Evolutionary conservation across 78 protist genomes (phyloP), one percentile per base, ranked within the genome.

Genomic region (Tieghemostelium lacteum): DNA sequence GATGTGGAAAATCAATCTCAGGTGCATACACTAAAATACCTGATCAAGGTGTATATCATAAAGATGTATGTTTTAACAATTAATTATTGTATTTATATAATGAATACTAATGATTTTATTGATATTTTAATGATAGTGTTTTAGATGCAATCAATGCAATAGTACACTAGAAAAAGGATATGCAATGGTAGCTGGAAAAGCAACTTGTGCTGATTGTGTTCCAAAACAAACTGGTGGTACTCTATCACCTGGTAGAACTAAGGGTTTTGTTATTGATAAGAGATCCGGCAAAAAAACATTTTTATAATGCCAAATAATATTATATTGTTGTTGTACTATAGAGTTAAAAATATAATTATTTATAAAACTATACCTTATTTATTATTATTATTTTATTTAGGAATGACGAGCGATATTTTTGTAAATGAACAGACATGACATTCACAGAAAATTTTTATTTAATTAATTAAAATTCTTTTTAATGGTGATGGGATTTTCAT

Each of bases 21-120:
- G 49, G 75, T 22, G 65, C 75, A 2, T 77, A 52, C 17, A 77
- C 88, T 2, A n/a, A 65, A 1, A 75, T 71, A n/a, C 19, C 5
- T 16, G 75, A 55, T 28, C 58, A 29, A 77, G 65, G 65, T 77
- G 65, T 77, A 74, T 65, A 65, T 75, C 50, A 65, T n/a, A 72
- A 28, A 63, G 42, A 72, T 28, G 40, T 52, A 22, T 33, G 4
- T 66, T n/a, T 37, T 24, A 37, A 19, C 12, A n/a, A 28, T 12
- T 34, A 12, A 31, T 63, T 17, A 24, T 24, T 66, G 10, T 29
- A 36, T 26, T 29, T 72, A 4, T 50, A 31, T 0, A 16, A 34
- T 20, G 19, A n/a, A 49, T 3, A 17, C 12, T 16, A 49, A 45
- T 45, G 10, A 24, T 33, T 19, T 70, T 45, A 50, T 45, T 3